These are phyloP conservation scores for Trichoderma asperelloides DNA, from an alignment of 495 filamentous ascomycete species.

Conservation along the genomic window DNA sequence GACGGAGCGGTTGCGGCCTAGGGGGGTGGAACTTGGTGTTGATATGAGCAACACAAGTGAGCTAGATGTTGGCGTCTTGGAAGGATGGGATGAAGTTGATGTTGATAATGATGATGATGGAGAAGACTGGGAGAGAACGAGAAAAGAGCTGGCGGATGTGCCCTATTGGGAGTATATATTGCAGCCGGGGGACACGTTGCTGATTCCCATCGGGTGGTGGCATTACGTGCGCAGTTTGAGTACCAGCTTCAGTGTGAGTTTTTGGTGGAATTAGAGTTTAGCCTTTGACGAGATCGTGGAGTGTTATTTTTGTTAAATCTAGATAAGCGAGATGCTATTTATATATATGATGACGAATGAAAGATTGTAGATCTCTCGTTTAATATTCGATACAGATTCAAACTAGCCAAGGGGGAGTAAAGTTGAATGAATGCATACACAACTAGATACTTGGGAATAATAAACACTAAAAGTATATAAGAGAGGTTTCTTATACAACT, in stretches of 20 bases:
- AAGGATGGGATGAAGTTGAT: constrained; percentile 37
- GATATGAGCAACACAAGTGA: constrained; percentile 89
- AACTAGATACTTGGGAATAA: no score
- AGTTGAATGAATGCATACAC: no score
- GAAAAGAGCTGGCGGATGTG: constrained; percentile 44
- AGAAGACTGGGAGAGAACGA: constrained; percentile 13
- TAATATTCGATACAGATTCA: no score
- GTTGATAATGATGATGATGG: background rate
- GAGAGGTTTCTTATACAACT: no score
- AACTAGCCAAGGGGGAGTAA: no score
- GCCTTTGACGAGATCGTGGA: background rate
- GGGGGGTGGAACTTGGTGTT: constrained; percentile 58
- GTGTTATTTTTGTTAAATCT: no score
- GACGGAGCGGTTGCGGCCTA: constrained; percentile 51
- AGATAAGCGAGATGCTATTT: no score
- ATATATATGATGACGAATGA: no score
- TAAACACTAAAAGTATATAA: no score
- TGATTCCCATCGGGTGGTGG: constrained; percentile 97
- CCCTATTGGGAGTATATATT: constrained; percentile 73
- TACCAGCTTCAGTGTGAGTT: constrained; percentile 90
- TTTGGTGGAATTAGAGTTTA: constrained; percentile 78
- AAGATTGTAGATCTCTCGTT: no score
- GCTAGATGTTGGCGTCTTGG: constrained; percentile 59
- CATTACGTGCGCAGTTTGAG: constrained; percentile 87
- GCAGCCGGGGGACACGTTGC: constrained; percentile 72